These are phyloP conservation scores for Hypoxylon fragiforme DNA, from an alignment of 495 filamentous ascomycete species.

Conservation along the genomic window DNA sequence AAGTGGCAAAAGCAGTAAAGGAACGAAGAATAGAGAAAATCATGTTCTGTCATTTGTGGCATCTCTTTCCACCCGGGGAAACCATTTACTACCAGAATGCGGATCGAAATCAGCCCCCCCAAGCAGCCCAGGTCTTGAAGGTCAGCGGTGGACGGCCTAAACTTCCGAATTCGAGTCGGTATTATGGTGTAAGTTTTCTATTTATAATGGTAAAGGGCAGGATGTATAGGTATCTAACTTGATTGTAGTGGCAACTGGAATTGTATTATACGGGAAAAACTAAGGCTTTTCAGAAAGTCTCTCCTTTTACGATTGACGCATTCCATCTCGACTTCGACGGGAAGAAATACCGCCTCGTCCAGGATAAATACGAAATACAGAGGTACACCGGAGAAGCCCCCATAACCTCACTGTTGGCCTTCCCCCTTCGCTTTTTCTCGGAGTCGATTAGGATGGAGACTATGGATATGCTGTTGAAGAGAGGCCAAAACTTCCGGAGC, in stretches of 20 bases:
- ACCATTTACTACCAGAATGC: constrained; percentile 8
- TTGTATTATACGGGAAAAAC: background rate
- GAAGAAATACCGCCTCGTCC: constrained; percentile 5
- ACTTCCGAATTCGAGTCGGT: background rate
- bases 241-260: background rate
- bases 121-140: constrained; percentile 8
- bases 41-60: constrained; percentile 11
- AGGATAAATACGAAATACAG: constrained; percentile 8
- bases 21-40: background rate
- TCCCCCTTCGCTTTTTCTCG: constrained; percentile 7
- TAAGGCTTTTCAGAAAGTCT: background rate
- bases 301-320: constrained; percentile 10
- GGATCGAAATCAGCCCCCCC: constrained; percentile 4
- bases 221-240: background rate
- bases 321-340: constrained; percentile 14
- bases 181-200: background rate
- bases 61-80: constrained; percentile 10
- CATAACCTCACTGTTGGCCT: constrained; percentile 1
- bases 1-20: background rate
- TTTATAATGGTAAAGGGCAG: background rate
- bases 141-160: constrained; percentile 7
- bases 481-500: constrained; percentile 6
- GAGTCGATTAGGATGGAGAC: background rate
- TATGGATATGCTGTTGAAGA: background rate
- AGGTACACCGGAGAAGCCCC: constrained; percentile 6